Conservation (phyloP, 169 alveolate species). For the Plasmodium vivax region DNA sequence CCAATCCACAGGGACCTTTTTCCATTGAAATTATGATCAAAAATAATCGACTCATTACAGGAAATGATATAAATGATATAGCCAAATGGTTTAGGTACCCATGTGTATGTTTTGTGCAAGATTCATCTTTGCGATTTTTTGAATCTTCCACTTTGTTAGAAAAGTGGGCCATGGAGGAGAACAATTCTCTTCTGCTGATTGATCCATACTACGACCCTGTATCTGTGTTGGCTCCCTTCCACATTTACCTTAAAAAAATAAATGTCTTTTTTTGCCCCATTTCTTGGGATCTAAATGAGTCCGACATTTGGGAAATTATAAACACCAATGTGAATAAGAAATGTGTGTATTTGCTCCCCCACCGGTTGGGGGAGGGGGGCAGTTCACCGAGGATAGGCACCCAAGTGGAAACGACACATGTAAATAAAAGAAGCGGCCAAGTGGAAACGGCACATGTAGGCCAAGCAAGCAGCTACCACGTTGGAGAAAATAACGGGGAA, state of each 20-base stretch:
- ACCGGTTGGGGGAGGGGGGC: background rate
- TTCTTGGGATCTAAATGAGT: conserved; percentile 42
- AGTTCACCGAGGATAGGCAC: background rate
- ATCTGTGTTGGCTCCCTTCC: conserved; percentile 30
- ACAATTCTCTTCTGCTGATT: conserved; percentile 35
- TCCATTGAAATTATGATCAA: conserved; percentile 65
- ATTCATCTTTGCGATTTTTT: conserved; percentile 51
- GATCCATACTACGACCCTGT: conserved; percentile 62
- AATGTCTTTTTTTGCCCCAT: conserved; percentile 50
- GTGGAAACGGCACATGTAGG: background rate
- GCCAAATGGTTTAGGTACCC: conserved; percentile 54
- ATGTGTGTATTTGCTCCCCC: conserved; percentile 18
- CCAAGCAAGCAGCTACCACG: background rate
- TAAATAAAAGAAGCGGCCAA: background rate
- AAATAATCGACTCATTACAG: conserved; percentile 58
- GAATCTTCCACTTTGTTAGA: conserved; percentile 47
- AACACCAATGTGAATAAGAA: conserved; percentile 16
- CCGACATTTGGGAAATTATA: conserved; percentile 24
- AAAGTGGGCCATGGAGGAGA: conserved; percentile 58
- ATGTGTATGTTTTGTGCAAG: conserved; percentile 74
- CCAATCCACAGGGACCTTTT: conserved; percentile 63
- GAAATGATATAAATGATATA: conserved; percentile 45
- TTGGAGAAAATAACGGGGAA: background rate
- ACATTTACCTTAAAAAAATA: conserved; percentile 36
- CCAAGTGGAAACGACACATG: background rate